A percentile compares a stretch with the other conserved stretches of the same genome.
Evolutionary conservation across 1,139 yeast genomes (phyloP).

Genomic region (Magnusiomyces clavatus): DNA sequence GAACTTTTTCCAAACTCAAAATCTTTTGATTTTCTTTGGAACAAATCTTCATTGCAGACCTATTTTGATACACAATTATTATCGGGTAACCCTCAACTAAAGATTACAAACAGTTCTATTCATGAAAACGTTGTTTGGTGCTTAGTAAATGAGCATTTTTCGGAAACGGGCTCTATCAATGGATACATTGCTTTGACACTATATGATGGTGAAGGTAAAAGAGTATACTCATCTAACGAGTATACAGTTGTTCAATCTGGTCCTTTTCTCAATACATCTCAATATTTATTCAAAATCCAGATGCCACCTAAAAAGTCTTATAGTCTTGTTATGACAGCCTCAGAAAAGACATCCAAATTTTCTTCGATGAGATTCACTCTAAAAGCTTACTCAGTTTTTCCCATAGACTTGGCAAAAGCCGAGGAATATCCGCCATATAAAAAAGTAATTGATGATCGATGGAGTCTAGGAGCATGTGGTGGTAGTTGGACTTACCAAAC

Average conservation of each 20-base stretch:
- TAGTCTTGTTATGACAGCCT: conserved; percentile 26
- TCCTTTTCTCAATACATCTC: conserved; percentile 25
- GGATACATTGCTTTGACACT: conserved; percentile 21
- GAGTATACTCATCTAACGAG: conserved; percentile 19
- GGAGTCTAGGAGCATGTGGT: conserved; percentile 46
- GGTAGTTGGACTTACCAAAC: conserved; percentile 49
- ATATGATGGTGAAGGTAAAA: conserved; percentile 17
- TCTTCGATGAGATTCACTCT: conserved; percentile 32
- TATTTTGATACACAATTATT: conserved; percentile 1
- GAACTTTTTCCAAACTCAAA: conserved; percentile 29
- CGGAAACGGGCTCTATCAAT: conserved; percentile 11
- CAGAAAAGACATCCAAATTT: conserved; percentile 27
- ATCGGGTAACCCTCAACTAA: conserved; percentile 41
- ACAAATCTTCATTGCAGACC: conserved; percentile 11
- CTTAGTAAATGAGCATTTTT: conserved; percentile 36
- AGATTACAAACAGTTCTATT: conserved; percentile 33
- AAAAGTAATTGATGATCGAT: conserved; percentile 35
- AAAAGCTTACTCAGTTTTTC: conserved; percentile 32
- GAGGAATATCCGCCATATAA: conserved; percentile 25
- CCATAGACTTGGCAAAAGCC: conserved; percentile 29
- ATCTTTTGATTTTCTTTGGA: conserved; percentile 33
- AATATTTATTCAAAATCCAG: conserved; percentile 22
- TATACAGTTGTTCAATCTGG: conserved; percentile 18
- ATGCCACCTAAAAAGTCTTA: conserved; percentile 23
- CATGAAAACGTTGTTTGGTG: conserved; percentile 41